A percentile compares a stretch with the other conserved stretches of the same genome.
These are phyloP conservation scores for Mucor ambiguus DNA, from an alignment of 371 early-diverging fungal genomes.

Conservation along the genomic window DNA sequence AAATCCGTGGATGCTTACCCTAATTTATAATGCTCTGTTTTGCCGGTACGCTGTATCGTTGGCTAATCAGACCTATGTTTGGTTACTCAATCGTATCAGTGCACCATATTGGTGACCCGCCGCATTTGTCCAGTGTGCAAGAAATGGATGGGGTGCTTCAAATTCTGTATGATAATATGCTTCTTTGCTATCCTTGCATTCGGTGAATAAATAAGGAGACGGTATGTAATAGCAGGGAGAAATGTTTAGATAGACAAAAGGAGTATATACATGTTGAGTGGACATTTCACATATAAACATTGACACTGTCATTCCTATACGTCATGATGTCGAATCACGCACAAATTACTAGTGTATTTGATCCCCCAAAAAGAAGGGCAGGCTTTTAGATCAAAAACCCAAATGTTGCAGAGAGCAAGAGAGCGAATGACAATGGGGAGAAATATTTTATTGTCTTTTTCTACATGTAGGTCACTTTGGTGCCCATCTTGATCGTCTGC, in stretches of 20 bases:
- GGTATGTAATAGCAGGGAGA: background rate
- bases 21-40: background rate
- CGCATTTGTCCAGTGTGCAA: background rate
- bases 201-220: background rate
- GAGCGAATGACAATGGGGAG: background rate
- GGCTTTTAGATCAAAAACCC: background rate
- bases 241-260: background rate
- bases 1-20: background rate
- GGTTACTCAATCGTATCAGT: constrained; percentile 1
- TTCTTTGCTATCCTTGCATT: background rate
- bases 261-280: background rate
- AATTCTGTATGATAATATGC: background rate
- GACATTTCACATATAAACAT: background rate
- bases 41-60: background rate
- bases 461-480: constrained; percentile 51
- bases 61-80: background rate
- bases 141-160: constrained; percentile 5
- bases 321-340: background rate
- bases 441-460: background rate
- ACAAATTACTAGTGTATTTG: background rate
- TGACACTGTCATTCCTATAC: background rate
- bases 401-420: background rate
- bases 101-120: background rate
- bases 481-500: constrained; percentile 50
- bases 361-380: background rate